A percentile compares a stretch with the other conserved stretches of the same genome.
These are phyloP conservation scores for Cercospora zeae-maydis DNA, from an alignment of 2,329 filamentous ascomycete genomes.

Conservation along the genomic window DNA sequence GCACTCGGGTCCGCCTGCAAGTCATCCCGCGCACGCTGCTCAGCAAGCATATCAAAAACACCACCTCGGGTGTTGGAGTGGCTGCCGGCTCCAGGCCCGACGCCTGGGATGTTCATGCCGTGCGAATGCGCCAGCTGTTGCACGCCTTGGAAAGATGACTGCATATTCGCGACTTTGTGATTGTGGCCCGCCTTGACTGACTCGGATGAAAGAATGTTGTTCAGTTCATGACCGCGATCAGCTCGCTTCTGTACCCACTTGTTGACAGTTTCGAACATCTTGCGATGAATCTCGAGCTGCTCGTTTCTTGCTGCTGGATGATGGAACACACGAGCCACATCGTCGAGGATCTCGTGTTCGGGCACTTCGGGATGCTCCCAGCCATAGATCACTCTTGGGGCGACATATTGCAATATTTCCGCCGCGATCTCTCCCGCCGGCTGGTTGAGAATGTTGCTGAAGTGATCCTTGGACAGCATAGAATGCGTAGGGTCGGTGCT, in stretches of 20 bases:
- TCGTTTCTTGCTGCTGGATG: slow-evolving; percentile 80
- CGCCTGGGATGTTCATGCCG: slow-evolving; percentile 20
- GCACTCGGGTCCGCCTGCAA: slow-evolving; percentile 19
- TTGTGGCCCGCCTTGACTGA: slow-evolving; percentile 82
- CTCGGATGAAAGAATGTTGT: slow-evolving; percentile 73
- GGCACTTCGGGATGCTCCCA: slow-evolving; percentile 86
- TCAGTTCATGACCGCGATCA: slow-evolving; percentile 63
- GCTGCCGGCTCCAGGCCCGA: slow-evolving; percentile 23
- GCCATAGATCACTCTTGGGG: slow-evolving; percentile 82
- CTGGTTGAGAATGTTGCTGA: slow-evolving; percentile 49
- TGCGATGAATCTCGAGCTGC: slow-evolving; percentile 71
- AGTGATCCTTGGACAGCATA: slow-evolving; percentile 53
- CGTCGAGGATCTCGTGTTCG: slow-evolving; percentile 76
- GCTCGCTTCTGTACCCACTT: slow-evolving; percentile 71
- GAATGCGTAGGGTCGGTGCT: slow-evolving; percentile 51
- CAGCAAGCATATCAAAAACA: slow-evolving; percentile 31
- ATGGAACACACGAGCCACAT: slow-evolving; percentile 80
- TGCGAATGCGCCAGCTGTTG: slow-evolving; percentile 27
- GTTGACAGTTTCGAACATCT: slow-evolving; percentile 85
- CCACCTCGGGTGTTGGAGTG: slow-evolving; percentile 32
- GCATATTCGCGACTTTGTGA: slow-evolving; percentile 48
- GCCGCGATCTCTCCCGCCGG: slow-evolving; percentile 49
- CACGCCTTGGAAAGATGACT: slow-evolving; percentile 25
- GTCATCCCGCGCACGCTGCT: slow-evolving; percentile 13
- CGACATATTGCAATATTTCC: slow-evolving; percentile 74